Base-by-base conservation (phyloP, 169 alveolate species). In the Cryptosporidium tyzzeri region DNA sequence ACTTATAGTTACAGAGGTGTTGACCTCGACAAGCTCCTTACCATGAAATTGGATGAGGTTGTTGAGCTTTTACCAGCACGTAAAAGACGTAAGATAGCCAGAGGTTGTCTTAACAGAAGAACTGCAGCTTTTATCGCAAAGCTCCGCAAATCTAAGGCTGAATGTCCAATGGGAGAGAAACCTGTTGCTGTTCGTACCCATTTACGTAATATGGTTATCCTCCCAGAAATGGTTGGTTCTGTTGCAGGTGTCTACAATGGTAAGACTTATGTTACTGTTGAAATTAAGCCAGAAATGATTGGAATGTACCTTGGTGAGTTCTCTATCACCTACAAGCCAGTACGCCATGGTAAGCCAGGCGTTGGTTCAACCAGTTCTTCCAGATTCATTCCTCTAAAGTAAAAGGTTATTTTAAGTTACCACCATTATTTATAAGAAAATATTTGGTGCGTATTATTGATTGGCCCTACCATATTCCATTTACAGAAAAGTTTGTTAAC, bases 291-390 rank as follows among this genome's bases (percentile, higher is more conserved):
- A 29, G 99, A 98, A 94, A 98, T 98, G 99, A 96, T 98, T 86
- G 99, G 99, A 71, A 96, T 97, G 96, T 98, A 98, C 94, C 95
- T 98, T 75, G 99, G 99, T 29, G 99, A 98, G 94, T 98, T 98
- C 95, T 97, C 99, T 67, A 96, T 98, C 92, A 97, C 99, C 59
- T 98, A 98, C 98, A 98, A 97, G 95, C 99, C 99, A 91, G 98
- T 97, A 65, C 95, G 96, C 86, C 99, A 98, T 95, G 99, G 99
- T 59, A 97, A 97, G 85, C 98, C 99, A 45, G 99, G 99, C 53
- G 97, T 97, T 44, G 99, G 99, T 31, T 98, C 99, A 41, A 96
- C 99, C 69, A 97, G 97, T 94, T 95, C 98, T 33, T 97, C 99
- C 86, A 95, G 98, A 85, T 96, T 96, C 94, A 96, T 97, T 53